phyloP scores from a whole-genome alignment of 1,139 yeast species.

The Pichiaceae sp. region DNA sequence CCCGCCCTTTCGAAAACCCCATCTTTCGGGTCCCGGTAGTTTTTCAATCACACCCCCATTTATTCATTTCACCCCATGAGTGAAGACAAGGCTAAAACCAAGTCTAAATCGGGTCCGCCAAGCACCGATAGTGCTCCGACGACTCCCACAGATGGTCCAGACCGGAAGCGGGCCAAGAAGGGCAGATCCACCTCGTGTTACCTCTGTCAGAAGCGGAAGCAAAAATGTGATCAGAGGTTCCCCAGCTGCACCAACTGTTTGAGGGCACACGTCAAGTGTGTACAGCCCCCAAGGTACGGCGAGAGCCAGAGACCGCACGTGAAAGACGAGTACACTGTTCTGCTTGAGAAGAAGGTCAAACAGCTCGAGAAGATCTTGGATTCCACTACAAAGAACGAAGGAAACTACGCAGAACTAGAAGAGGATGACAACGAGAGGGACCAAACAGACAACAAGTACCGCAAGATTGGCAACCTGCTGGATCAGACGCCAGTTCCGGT shows the following conservation, averaged over 20 bases:
- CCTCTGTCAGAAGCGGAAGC: slow-evolving; percentile 44
- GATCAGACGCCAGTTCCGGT: slow-evolving; percentile 1
- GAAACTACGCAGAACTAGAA: slow-evolving; percentile 4
- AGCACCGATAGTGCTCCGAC: no score
- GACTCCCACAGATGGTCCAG: not conserved
- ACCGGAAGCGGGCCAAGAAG: not conserved
- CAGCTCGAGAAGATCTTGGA: slow-evolving; percentile 38
- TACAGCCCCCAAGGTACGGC: slow-evolving; percentile 50
- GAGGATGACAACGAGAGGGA: not conserved
- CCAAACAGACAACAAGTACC: slow-evolving; percentile 26
- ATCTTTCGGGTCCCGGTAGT: no score
- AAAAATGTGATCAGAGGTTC: slow-evolving; percentile 50
- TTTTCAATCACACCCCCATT: no score
- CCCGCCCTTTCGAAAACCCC: no score
- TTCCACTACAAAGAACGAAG: slow-evolving; percentile 6
- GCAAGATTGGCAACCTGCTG: slow-evolving; percentile 31
- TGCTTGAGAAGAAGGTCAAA: slow-evolving; percentile 42
- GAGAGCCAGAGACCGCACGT: slow-evolving; percentile 24
- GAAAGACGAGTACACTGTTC: slow-evolving; percentile 43
- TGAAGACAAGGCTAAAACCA: no score
- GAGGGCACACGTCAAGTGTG: slow-evolving; percentile 47
- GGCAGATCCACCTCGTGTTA: slow-evolving; percentile 45
- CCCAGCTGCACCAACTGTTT: slow-evolving; percentile 57
- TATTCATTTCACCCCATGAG: no score
- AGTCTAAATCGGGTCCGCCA: no score